A percentile compares a stretch with the other conserved stretches of the same genome.
These are phyloP conservation scores for Gossypium gossypioides DNA, from an alignment of 441 rosid species.

Conservation along the genomic window DNA sequence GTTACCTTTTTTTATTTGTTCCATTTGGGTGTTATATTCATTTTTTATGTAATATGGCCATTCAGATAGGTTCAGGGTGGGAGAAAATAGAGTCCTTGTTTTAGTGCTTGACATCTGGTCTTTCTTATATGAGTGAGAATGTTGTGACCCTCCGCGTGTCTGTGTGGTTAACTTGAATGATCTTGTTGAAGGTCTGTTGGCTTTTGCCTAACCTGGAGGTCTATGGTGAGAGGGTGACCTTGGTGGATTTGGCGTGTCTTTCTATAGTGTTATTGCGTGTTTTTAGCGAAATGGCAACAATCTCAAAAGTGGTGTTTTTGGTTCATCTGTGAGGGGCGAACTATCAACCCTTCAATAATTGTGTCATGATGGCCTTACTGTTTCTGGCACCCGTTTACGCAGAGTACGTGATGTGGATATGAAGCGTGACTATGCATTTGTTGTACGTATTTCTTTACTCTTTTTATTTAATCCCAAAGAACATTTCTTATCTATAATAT, in stretches of 20 bases:
- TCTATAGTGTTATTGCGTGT: conserved; percentile 43
- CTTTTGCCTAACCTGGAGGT: conserved; percentile 66
- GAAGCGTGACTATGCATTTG: conserved; percentile 75
- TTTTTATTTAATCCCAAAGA: background rate
- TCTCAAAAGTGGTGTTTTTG: conserved; percentile 67
- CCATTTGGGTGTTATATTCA: background rate
- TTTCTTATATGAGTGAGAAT: conserved; percentile 23
- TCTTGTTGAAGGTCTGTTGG: conserved; percentile 67
- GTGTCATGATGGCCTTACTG: conserved; percentile 69
- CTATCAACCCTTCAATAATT: conserved; percentile 41
- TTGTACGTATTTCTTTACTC: conserved; percentile 39
- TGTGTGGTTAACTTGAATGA: conserved; percentile 49
- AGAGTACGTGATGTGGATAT: conserved; percentile 79
- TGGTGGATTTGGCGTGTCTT: conserved; percentile 63
- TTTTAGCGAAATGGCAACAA: conserved; percentile 45
- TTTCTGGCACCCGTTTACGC: conserved; percentile 69
- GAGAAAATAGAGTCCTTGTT: conserved; percentile 16
- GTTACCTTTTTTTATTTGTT: background rate
- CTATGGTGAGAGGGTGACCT: conserved; percentile 65
- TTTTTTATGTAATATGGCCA: background rate
- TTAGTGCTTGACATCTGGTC: conserved; percentile 19
- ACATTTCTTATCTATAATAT: background rate
- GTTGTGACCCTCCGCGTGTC: conserved; percentile 30
- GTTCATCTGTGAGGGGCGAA: conserved; percentile 48
- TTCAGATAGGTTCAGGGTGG: conserved; percentile 11